Percentiles rank a stretch among this genome's conserved stretches.
Conservation (phyloP, 768 basidiomycete genomes). For the Lactarius sanguifluus region DNA sequence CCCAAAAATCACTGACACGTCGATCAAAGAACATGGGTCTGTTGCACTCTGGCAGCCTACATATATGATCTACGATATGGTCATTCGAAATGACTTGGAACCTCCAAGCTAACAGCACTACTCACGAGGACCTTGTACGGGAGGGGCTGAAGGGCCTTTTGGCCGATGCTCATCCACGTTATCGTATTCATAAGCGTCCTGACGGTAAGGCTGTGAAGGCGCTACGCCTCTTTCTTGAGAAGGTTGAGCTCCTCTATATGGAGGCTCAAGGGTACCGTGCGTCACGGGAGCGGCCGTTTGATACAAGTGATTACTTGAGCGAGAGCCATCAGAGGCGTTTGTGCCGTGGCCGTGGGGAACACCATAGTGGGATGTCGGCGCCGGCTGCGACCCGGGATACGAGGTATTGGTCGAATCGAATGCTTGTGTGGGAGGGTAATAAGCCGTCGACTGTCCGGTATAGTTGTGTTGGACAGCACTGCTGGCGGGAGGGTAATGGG, state of each 20-base stretch:
- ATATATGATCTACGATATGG: neutral
- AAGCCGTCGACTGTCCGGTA: neutral
- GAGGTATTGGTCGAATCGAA: neutral
- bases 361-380: neutral
- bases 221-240: neutral
- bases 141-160: too few species aligned
- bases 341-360: neutral
- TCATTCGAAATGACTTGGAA: too few species aligned
- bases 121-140: neutral
- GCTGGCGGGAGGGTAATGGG: neutral
- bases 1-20: neutral
- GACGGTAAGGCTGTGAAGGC: neutral
- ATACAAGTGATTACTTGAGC: neutral
- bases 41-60: constrained; percentile 5
- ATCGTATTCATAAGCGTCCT: neutral
- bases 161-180: neutral
- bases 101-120: neutral
- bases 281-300: neutral
- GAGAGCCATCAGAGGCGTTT: neutral
- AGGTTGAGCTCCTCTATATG: neutral
- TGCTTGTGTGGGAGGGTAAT: neutral
- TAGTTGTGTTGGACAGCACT: neutral
- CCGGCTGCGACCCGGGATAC: neutral
- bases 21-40: neutral
- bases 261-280: neutral